These are phyloP conservation scores for Herpetomonas tarakana DNA, from an alignment of 208 protist species.

Conservation along the genomic window DNA sequence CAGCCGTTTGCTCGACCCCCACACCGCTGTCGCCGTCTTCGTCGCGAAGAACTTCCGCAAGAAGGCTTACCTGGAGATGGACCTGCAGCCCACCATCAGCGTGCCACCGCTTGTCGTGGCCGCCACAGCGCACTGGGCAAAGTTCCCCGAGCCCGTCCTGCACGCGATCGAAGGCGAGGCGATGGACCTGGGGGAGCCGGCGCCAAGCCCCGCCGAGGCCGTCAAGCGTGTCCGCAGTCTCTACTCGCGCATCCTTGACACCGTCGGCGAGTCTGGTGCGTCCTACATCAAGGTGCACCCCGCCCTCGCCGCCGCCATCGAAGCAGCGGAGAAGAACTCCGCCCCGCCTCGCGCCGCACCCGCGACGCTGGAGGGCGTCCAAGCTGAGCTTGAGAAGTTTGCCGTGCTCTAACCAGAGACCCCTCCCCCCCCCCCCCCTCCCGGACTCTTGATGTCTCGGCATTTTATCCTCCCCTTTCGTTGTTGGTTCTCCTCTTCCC, in stretches of 20 bases:
- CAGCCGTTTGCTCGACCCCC: slow-evolving; percentile 71
- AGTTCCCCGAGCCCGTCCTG: slow-evolving; percentile 79
- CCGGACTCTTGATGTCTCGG: background rate
- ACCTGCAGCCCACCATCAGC: slow-evolving; percentile 21
- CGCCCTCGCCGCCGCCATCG: slow-evolving; percentile 30
- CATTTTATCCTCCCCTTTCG: too few species aligned
- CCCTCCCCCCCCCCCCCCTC: background rate
- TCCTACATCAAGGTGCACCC: slow-evolving; percentile 37
- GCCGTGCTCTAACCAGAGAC: slow-evolving; percentile 11
- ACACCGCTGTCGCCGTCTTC: slow-evolving; percentile 81
- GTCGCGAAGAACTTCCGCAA: slow-evolving; percentile 62
- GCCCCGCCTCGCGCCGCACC: slow-evolving; percentile 18
- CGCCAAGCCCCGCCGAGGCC: background rate
- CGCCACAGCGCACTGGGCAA: slow-evolving; percentile 86
- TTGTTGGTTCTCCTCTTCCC: too few species aligned
- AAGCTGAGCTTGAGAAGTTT: slow-evolving; percentile 39
- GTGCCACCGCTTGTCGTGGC: slow-evolving; percentile 57
- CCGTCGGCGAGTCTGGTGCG: slow-evolving; percentile 16
- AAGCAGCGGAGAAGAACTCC: slow-evolving; percentile 19
- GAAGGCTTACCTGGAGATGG: slow-evolving; percentile 19
- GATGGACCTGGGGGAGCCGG: slow-evolving; percentile 13
- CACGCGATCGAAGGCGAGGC: slow-evolving; percentile 58
- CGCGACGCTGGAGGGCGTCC: slow-evolving; percentile 24
- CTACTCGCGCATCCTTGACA: slow-evolving; percentile 21
- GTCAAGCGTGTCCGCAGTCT: slow-evolving; percentile 18